Percentiles rank a stretch among this genome's conserved stretches.
Evolutionary conservation across 441 rosid genomes (phyloP).

Genomic region (Corymbia calophylla): DNA sequence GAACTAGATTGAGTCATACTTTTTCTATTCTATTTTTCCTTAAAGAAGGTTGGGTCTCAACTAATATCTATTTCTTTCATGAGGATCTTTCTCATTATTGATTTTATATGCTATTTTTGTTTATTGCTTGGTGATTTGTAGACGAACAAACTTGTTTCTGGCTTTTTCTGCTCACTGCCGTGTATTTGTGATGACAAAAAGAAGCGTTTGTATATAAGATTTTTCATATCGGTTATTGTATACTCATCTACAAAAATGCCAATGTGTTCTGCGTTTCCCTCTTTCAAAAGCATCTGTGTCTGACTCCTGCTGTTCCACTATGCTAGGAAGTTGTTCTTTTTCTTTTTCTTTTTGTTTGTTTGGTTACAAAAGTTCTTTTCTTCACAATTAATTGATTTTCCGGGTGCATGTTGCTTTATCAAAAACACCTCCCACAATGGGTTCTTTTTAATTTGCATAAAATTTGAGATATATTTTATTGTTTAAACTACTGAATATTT

Average conservation of each 20-base stretch:
- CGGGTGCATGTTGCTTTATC: not conserved
- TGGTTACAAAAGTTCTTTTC: not conserved
- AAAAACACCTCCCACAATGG: not conserved
- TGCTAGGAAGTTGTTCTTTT: not conserved
- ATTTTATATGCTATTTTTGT: not conserved
- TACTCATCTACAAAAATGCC: not conserved
- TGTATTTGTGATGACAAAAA: not conserved
- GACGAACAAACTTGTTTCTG: not conserved
- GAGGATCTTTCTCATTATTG: not conserved
- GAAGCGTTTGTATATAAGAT: not conserved
- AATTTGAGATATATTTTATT: not conserved
- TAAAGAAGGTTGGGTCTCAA: not conserved
- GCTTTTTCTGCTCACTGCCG: not conserved
- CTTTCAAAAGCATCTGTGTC: not conserved
- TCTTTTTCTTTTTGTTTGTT: not conserved
- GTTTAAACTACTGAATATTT: not conserved
- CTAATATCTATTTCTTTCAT: not conserved
- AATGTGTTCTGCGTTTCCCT: not conserved
- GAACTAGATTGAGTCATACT: not conserved
- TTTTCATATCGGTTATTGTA: not conserved
- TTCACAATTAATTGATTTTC: not conserved
- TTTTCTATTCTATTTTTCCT: not conserved
- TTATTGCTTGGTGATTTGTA: not conserved
- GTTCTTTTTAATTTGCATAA: not conserved
- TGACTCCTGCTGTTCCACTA: not conserved